Conservation (phyloP, 495 filamentous ascomycete genomes). For the Penicillium coprophilum region DNA sequence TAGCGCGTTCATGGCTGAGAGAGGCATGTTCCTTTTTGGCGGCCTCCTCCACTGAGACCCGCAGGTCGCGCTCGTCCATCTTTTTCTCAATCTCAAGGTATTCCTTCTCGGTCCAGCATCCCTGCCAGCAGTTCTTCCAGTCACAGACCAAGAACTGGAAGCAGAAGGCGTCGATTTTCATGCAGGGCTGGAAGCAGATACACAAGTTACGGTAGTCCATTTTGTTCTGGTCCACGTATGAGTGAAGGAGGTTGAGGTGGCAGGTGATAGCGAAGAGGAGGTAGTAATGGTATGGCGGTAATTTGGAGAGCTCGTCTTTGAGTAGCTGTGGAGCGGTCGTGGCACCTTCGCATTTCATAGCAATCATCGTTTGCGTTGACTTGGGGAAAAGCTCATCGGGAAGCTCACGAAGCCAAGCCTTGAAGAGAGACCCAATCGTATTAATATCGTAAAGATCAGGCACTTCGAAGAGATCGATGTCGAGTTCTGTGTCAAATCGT, state of each 20-base stretch:
- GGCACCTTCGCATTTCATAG: constrained; percentile 69
- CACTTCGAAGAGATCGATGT: constrained; percentile 82
- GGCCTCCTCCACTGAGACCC: constrained; percentile 25
- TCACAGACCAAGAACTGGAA: constrained; percentile 90
- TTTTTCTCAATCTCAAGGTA: constrained; percentile 70
- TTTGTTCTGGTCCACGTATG: constrained; percentile 84
- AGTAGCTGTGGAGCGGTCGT: constrained; percentile 75
- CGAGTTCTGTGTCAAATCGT: constrained; percentile 81
- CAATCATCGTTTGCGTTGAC: constrained; percentile 69
- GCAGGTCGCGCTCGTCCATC: constrained; percentile 48
- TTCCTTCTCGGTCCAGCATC: constrained; percentile 85
- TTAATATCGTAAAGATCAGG: constrained; percentile 89
- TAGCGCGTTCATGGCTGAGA: constrained; percentile 53
- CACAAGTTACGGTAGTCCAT: constrained; percentile 92
- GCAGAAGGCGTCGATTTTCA: constrained; percentile 87
- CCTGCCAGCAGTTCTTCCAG: constrained; percentile 94
- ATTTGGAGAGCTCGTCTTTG: constrained; percentile 83
- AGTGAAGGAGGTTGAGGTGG: constrained; percentile 82
- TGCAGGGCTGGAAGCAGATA: constrained; percentile 92
- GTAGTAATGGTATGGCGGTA: constrained; percentile 93
- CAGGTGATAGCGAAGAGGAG: constrained; percentile 94
- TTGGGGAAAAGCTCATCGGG: constrained; percentile 89
- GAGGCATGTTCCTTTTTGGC: constrained; percentile 15
- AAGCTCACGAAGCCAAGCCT: constrained; percentile 90
- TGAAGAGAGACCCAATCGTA: constrained; percentile 88